Conservation (phyloP, 2,329 filamentous ascomycete species). For the Aureobasidium subglaciale region DNA sequence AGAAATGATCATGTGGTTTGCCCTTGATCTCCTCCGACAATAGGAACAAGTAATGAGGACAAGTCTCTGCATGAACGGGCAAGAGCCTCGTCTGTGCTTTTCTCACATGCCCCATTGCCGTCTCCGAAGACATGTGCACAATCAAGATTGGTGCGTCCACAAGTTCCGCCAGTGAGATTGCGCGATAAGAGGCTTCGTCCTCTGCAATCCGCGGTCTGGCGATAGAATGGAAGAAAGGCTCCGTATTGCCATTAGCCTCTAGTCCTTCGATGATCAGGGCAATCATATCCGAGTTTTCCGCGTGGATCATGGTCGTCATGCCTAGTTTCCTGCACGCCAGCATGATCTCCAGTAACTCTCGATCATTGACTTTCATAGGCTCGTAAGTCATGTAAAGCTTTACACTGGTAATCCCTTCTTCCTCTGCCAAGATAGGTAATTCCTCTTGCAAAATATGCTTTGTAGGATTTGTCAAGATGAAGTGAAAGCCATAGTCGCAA, state of each 20-base stretch:
- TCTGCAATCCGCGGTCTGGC: slow-evolving; percentile 42
- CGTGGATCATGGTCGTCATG: slow-evolving; percentile 45
- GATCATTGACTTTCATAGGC: slow-evolving; percentile 43
- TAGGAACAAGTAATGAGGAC: slow-evolving; percentile 32
- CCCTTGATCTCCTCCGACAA: slow-evolving; percentile 27
- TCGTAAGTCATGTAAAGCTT: slow-evolving; percentile 51
- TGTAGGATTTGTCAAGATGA: slow-evolving; percentile 43
- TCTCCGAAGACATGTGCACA: slow-evolving; percentile 44
- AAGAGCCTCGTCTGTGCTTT: slow-evolving; percentile 29
- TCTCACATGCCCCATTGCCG: slow-evolving; percentile 28
- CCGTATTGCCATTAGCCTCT: slow-evolving; percentile 33
- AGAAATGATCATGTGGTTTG: slow-evolving; percentile 28
- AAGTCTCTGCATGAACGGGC: slow-evolving; percentile 32
- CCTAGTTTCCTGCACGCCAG: slow-evolving; percentile 39
- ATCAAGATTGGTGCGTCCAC: slow-evolving; percentile 47
- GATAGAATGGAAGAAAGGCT: slow-evolving; percentile 41
- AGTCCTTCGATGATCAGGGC: slow-evolving; percentile 36
- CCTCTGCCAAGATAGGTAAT: slow-evolving; percentile 33
- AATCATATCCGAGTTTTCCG: slow-evolving; percentile 43
- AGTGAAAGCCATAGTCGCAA: slow-evolving; percentile 52
- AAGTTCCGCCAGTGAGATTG: slow-evolving; percentile 44
- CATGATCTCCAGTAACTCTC: slow-evolving; percentile 46
- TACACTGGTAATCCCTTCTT: slow-evolving; percentile 41
- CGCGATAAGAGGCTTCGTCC: slow-evolving; percentile 45
- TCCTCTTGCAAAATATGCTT: slow-evolving; percentile 35